A percentile compares a stretch with the other conserved stretches of the same genome.
Evolutionary conservation across 495 filamentous ascomycete genomes (phyloP).

Genomic region (Xylaria flabelliformis): DNA sequence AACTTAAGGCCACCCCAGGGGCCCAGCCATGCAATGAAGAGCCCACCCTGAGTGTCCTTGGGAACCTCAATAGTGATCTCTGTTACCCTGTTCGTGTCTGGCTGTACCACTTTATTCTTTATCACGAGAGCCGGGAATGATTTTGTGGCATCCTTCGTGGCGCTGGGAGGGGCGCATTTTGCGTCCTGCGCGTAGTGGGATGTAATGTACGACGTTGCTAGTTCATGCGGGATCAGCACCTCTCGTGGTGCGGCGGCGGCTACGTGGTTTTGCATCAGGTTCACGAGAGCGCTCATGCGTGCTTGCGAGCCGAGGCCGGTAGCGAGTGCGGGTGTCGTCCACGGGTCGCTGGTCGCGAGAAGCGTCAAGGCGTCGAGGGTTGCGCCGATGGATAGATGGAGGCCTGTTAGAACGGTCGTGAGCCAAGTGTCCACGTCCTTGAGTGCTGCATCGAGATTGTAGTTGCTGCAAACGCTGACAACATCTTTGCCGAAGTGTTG

Average conservation of each 20-base stretch:
- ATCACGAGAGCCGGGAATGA: constrained; percentile 36
- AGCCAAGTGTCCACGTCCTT: constrained; percentile 41
- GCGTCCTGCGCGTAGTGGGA: constrained; percentile 36
- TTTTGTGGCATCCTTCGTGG: constrained; percentile 30
- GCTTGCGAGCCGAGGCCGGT: constrained; percentile 45
- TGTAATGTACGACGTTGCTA: constrained; percentile 44
- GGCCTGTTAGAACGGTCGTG: constrained; percentile 35
- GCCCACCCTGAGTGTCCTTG: constrained; percentile 12
- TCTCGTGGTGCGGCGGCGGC: constrained; percentile 46
- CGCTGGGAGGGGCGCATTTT: constrained; percentile 27
- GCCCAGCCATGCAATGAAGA: constrained; percentile 48
- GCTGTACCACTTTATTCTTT: constrained; percentile 13
- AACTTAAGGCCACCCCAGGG: constrained; percentile 47
- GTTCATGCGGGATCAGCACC: constrained; percentile 38
- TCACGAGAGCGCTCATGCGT: constrained; percentile 48
- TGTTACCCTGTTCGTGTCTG: constrained; percentile 26
- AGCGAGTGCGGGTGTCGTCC: constrained; percentile 43
- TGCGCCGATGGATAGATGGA: constrained; percentile 63
- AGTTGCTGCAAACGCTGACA: constrained; percentile 35
- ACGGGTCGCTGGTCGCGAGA: constrained; percentile 57
- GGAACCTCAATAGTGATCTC: constrained; percentile 36
- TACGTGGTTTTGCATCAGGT: constrained; percentile 51
- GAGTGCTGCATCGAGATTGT: constrained; percentile 30
- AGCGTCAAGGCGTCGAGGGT: constrained; percentile 60
- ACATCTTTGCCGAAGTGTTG: constrained; percentile 43